Evolutionary conservation across 768 basidiomycete genomes (phyloP), one percentile per base, ranked within the genome.

Genomic region (Russula earlei): DNA sequence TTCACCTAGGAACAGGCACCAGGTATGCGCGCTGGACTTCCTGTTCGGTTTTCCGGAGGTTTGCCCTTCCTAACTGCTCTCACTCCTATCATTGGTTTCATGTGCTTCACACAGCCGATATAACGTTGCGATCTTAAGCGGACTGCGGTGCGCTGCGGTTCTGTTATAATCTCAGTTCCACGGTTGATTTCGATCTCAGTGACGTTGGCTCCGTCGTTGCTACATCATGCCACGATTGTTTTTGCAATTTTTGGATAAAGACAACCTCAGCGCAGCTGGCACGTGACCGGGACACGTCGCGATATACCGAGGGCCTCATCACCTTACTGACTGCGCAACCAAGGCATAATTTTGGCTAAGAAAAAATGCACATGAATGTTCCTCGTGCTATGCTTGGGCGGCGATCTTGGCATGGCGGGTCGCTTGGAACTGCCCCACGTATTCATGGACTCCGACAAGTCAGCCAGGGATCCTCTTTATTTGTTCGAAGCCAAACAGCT

Each of bases 401-500:
- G 29, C 22, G 17, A 44, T 34, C 34, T 58, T 44, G 27, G 34
- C 36, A 12, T 31, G 10, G 47, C 20, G 40, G 29, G n/a, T 31
- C 27, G 34, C 29, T 44, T 49, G 52, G 51, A 36, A 41, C 14
- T 20, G 49, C 2, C 37, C 37, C 29, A 27, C 49, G 17, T 36
- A 40, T 38, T n/a, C 50, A 20, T 12, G 24, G 33, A 41, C 43
- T 41, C 44, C 22, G 50, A 29, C 56, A 41, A n/a, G 31, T 57
- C 40, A 27, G 36, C 43, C 25, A 7, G 36, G 49, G n/a, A n/a
- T 27, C 36, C 50, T 22, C 34, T 58, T 58, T 58, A 54, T 58
- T 54, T 58, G 56, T 58, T 5, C 56, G 40, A 49, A 51, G 54
- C 56, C 56, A 58, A 58, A 58, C 52, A 58, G 24, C 19, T 5